phyloP scores from a whole-genome alignment of 23 red algal genomes.

The Agarophyton chilense region DNA sequence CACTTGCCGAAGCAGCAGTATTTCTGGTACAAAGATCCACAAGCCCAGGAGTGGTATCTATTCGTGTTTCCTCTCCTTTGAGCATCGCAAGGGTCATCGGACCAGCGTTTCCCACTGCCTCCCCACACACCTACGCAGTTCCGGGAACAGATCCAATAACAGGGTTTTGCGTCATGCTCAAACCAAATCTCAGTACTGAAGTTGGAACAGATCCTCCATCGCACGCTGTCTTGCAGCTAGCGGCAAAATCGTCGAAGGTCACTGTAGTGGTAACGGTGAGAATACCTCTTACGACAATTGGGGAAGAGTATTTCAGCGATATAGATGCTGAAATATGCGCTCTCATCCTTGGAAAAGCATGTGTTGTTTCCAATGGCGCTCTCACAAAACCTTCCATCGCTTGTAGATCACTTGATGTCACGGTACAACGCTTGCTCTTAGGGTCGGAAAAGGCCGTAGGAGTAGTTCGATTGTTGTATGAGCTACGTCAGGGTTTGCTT shows the following conservation, averaged over 20 bases:
- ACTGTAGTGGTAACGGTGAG: slow-evolving; percentile 52
- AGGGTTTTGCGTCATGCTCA: slow-evolving; percentile 57
- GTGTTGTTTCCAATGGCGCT: slow-evolving; percentile 39
- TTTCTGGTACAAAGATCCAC: slow-evolving; percentile 46
- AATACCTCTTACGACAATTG: slow-evolving; percentile 39
- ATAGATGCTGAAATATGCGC: slow-evolving; percentile 57
- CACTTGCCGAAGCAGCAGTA: slow-evolving; percentile 61
- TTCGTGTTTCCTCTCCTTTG: slow-evolving; percentile 60
- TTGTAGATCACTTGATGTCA: slow-evolving; percentile 35
- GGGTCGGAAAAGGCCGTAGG: slow-evolving; percentile 42
- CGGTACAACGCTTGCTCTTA: slow-evolving; percentile 46
- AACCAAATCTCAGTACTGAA: not conserved
- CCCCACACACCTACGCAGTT: slow-evolving; percentile 60
- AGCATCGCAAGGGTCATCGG: slow-evolving; percentile 46
- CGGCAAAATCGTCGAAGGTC: slow-evolving; percentile 15
- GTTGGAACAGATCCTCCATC: not conserved
- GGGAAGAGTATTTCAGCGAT: not conserved
- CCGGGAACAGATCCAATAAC: slow-evolving; percentile 50
- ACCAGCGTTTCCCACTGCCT: slow-evolving; percentile 58
- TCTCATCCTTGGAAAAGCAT: slow-evolving; percentile 65
- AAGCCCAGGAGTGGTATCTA: slow-evolving; percentile 36
- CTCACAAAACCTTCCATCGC: slow-evolving; percentile 41
- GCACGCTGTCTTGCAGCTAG: slow-evolving; percentile 54
- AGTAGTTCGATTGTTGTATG: slow-evolving; percentile 47
- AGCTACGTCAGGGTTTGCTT: slow-evolving; percentile 52